Evolutionary conservation across 768 basidiomycete species (phyloP), one percentile per base, ranked within the genome.

Genomic region (Russula sp.): DNA sequence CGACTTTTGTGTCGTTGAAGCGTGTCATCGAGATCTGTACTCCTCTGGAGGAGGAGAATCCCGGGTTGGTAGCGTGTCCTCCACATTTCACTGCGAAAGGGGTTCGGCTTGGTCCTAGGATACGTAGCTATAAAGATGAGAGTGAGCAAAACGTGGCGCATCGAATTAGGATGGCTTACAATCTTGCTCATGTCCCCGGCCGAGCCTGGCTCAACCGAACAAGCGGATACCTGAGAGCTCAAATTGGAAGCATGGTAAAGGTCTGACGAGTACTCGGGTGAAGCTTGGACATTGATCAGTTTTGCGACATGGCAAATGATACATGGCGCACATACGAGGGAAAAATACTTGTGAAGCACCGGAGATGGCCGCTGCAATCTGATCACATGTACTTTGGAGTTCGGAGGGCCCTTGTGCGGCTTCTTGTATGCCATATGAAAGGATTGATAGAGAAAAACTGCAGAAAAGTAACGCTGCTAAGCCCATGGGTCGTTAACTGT

Each of bases 31-130:
- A 28, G 11, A 73, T 70, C 26, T 71, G 65, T 14, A 73, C 70
- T 11, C 72, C 72, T 7, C 16, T 38, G 8, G 72, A 73, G 2
- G 72, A 72, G 9, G 65, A 69, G 66, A 72, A 72, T n/a, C 72
- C 69, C 9, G 59, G 65, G 38, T 69, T 71, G 0, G 42, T 44
- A 0, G 62, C 4, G 49, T 73, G 72, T 16, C 72, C 72, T 4
- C 72, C 72, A 36, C 69, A 65, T 48, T 72, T 73, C 52, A 68
- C 61, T 0, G 54, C 64, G 4, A 62, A 57, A 6, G 44, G 63
- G 1, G 59, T 63, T 14, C 50, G 40, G 0, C 44, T 34, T 1
- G 62, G 59, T 49, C 50, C 57, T 18, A 66, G 30, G 14, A 66
- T 63, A 22, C 42, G 13, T 10, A 66, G 14, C 65, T 66, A 38